phyloP scores from a whole-genome alignment of 2,329 filamentous ascomycete species.

The Ophiostoma quercus region DNA sequence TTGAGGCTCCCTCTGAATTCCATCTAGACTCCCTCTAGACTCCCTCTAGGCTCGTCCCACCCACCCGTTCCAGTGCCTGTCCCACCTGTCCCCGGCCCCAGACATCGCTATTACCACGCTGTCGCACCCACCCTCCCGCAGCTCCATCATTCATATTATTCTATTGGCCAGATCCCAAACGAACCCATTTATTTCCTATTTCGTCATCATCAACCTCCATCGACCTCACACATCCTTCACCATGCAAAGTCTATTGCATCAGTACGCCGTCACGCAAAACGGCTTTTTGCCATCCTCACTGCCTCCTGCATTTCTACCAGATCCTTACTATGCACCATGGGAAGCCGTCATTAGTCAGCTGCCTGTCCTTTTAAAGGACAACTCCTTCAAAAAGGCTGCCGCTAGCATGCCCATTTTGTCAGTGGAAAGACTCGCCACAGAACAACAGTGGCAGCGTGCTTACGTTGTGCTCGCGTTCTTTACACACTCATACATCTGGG shows the following conservation, averaged over 20 bases:
- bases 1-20: neutral
- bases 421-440: constrained; percentile 55
- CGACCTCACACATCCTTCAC: neutral
- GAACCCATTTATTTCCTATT: neutral
- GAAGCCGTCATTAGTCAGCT: constrained; percentile 65
- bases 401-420: constrained; percentile 64
- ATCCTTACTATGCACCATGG: constrained; percentile 75
- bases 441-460: constrained; percentile 73
- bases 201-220: neutral
- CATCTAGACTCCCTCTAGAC: neutral
- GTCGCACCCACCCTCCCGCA: neutral
- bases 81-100: neutral
- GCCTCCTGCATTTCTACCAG: constrained; percentile 61
- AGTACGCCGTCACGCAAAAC: constrained; percentile 37
- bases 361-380: constrained; percentile 59
- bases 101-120: neutral
- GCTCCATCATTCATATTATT: constrained; percentile 6
- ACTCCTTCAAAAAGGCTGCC: constrained; percentile 58
- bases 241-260: constrained; percentile 16
- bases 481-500: constrained; percentile 85
- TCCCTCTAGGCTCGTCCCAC: neutral
- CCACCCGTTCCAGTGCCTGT: neutral
- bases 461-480: constrained; percentile 76
- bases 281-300: constrained; percentile 71
- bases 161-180: neutral